These are phyloP conservation scores for Penicillium sp. DNA, from an alignment of 2,329 filamentous ascomycete genomes.

Conservation along the genomic window DNA sequence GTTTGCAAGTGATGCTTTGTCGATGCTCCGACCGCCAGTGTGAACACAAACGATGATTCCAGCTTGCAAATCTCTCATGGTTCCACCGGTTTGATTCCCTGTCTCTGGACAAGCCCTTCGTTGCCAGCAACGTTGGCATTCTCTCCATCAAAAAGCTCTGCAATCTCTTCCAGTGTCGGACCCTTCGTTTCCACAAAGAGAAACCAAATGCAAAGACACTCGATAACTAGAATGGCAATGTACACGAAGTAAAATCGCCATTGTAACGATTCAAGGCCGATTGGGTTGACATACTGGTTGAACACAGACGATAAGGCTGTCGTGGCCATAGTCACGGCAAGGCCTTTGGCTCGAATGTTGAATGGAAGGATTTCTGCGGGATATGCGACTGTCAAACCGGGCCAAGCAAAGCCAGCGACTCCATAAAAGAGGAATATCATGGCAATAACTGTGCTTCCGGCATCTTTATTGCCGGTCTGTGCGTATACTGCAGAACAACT, in stretches of 20 bases:
- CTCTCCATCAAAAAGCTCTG: conserved; percentile 19
- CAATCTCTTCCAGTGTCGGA: conserved; percentile 36
- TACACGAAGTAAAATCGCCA: conserved; percentile 26
- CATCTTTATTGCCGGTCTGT: conserved; percentile 16
- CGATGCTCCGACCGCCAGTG: conserved; percentile 15
- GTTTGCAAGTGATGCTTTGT: conserved; percentile 21
- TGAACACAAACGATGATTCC: not conserved
- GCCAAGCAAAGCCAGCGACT: conserved; percentile 32
- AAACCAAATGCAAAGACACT: conserved; percentile 33
- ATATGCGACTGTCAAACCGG: conserved; percentile 22
- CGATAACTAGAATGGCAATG: conserved; percentile 28
- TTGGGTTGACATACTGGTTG: conserved; percentile 16
- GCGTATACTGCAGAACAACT: conserved; percentile 16
- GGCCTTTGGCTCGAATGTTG: conserved; percentile 30
- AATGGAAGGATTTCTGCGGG: conserved; percentile 34
- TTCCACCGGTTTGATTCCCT: not conserved
- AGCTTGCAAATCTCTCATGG: not conserved
- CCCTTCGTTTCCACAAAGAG: conserved; percentile 40
- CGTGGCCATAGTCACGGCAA: conserved; percentile 7
- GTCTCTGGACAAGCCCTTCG: not conserved
- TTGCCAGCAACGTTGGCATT: conserved; percentile 14
- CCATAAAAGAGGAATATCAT: conserved; percentile 28
- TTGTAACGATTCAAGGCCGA: conserved; percentile 19
- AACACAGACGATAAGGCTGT: conserved; percentile 7
- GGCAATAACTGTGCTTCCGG: conserved; percentile 18